Evolutionary conservation across 805 yeast species (phyloP).

Genomic region (Candida nanaspora): DNA sequence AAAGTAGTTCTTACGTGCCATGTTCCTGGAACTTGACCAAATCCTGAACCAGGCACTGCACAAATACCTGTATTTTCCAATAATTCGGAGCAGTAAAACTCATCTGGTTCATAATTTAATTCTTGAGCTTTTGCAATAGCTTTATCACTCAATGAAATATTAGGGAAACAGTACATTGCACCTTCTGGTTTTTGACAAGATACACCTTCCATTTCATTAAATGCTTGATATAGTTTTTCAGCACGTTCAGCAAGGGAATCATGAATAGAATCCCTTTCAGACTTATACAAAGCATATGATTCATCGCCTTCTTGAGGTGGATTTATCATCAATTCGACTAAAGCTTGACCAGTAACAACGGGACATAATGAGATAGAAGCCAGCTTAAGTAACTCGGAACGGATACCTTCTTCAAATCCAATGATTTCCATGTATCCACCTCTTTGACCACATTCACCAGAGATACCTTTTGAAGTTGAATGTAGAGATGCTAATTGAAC

Average conservation of each 20-base stretch:
- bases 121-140: constrained; percentile 58
- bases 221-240: constrained; percentile 56
- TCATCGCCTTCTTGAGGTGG: constrained; percentile 80
- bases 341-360: constrained; percentile 90
- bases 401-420: constrained; percentile 68
- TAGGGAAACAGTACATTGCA: constrained; percentile 96
- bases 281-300: constrained; percentile 58
- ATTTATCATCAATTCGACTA: constrained; percentile 86
- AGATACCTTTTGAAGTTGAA: constrained; percentile 95
- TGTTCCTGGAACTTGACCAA: constrained; percentile 87
- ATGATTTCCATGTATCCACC: constrained; percentile 97
- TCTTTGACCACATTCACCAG: constrained; percentile 99
- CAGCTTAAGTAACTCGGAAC: constrained; percentile 68
- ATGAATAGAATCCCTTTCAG: constrained; percentile 59
- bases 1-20: constrained; percentile 94
- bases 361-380: constrained; percentile 92
- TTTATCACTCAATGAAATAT: constrained; percentile 53
- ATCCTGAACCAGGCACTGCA: constrained; percentile 96
- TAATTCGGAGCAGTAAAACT: constrained; percentile 77
- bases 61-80: constrained; percentile 90
- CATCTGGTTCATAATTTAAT: constrained; percentile 63
- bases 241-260: constrained; percentile 60
- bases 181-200: constrained; percentile 88
- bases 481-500: constrained; percentile 92
- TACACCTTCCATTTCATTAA: constrained; percentile 72